A percentile compares a stretch with the other conserved stretches of the same genome.
phyloP scores from a whole-genome alignment of 768 basidiomycete genomes.

The Suillus alpinus region DNA sequence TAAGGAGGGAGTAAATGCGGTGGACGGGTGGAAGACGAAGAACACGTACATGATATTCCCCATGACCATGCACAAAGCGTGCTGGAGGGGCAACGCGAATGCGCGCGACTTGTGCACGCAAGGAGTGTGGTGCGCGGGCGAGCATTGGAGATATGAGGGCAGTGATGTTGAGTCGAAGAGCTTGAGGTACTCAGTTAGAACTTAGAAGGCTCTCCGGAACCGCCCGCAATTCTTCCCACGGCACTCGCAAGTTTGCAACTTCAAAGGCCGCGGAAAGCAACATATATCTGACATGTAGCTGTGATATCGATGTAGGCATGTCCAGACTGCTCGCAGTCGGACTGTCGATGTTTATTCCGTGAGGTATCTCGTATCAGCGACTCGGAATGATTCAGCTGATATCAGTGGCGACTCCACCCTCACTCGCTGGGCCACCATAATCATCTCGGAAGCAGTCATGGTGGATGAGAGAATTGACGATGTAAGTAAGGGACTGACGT shows the following conservation, averaged over 20 bases:
- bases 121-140: slow-evolving; percentile 39
- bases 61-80: slow-evolving; percentile 49
- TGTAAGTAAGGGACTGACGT: background rate
- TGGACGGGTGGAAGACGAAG: background rate
- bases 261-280: background rate
- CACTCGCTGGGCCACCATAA: background rate
- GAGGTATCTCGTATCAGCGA: background rate
- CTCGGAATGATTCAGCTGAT: background rate
- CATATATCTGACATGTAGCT: background rate
- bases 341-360: background rate
- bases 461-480: background rate
- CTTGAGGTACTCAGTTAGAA: background rate
- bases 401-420: background rate
- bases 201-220: background rate
- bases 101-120: slow-evolving; percentile 39
- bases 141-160: slow-evolving; percentile 33
- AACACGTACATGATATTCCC: slow-evolving; percentile 48
- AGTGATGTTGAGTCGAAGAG: background rate
- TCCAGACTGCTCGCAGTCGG: background rate
- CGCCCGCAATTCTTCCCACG: background rate
- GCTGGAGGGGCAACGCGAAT: slow-evolving; percentile 24
- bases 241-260: background rate
- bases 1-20: slow-evolving; percentile 19
- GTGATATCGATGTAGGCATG: background rate
- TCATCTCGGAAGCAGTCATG: background rate